Evolutionary conservation across 345 rosid genomes (phyloP).

Genomic region (Citrus reticulata): DNA sequence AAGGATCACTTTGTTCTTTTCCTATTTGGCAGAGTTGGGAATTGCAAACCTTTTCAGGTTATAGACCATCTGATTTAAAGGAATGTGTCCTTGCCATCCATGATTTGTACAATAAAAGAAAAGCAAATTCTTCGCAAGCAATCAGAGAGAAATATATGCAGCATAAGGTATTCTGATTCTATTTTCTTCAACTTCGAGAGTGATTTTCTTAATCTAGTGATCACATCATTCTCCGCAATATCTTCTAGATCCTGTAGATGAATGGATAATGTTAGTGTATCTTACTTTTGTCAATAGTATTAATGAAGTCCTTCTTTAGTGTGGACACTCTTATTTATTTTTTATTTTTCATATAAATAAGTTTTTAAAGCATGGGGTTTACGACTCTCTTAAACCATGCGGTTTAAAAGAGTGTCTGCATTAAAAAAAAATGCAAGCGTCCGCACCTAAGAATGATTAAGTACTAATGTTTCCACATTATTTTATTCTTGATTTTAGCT

Average conservation of each 20-base stretch:
- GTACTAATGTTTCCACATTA: neutral
- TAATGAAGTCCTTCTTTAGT: too few species aligned
- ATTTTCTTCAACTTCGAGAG: neutral
- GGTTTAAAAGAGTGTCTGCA: too few species aligned
- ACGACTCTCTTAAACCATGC: too few species aligned
- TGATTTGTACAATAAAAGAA: slow-evolving; percentile 44
- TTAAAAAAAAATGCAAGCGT: too few species aligned
- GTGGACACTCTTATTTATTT: too few species aligned
- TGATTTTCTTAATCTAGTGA: neutral
- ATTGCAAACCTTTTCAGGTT: slow-evolving; percentile 44
- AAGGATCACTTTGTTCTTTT: neutral
- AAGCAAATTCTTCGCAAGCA: slow-evolving; percentile 34
- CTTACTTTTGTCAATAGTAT: neutral
- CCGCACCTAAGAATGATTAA: too few species aligned
- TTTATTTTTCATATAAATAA: too few species aligned
- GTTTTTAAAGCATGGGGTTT: accelerated
- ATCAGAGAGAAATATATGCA: slow-evolving; percentile 56
- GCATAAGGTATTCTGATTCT: slow-evolving; percentile 40
- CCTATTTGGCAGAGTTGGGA: slow-evolving; percentile 26
- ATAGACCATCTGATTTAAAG: slow-evolving; percentile 45
- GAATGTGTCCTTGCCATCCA: slow-evolving; percentile 49
- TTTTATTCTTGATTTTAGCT: neutral
- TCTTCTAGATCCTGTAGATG: neutral
- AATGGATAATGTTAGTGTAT: neutral
- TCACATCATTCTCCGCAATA: too few species aligned